Conservation (phyloP, 2,329 filamentous ascomycete genomes). For the Trichophyton rubrum region DNA sequence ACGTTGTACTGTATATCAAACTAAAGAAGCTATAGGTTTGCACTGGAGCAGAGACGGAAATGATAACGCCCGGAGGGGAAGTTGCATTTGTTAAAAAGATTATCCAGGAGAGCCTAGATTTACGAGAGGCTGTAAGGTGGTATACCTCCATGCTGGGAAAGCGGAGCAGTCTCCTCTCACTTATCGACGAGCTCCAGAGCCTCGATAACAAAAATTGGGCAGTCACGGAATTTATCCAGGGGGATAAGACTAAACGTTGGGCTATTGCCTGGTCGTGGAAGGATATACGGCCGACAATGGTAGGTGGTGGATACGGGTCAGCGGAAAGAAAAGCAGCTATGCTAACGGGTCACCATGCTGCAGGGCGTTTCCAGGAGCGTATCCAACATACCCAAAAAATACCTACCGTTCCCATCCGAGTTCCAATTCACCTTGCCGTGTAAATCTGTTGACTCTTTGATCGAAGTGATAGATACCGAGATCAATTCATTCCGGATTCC, state of each 20-base stretch:
- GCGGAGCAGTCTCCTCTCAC: conserved; percentile 51
- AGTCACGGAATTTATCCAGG: conserved; percentile 66
- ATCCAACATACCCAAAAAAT: conserved; percentile 37
- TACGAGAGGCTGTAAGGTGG: conserved; percentile 59
- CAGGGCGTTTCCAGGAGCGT: conserved; percentile 27
- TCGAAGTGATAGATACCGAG: conserved; percentile 33
- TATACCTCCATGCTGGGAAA: conserved; percentile 89
- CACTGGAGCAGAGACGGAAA: conserved; percentile 69
- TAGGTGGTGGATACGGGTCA: conserved; percentile 21
- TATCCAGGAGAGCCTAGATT: conserved; percentile 52
- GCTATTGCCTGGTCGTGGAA: conserved; percentile 78
- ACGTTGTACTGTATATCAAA: background rate
- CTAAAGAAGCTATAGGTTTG: conserved; percentile 31
- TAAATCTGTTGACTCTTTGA: conserved; percentile 22
- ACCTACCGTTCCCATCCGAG: conserved; percentile 42
- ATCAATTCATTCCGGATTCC: conserved; percentile 46
- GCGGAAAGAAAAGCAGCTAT: conserved; percentile 11
- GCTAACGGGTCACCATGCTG: conserved; percentile 7
- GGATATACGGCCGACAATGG: conserved; percentile 49
- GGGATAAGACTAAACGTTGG: conserved; percentile 70
- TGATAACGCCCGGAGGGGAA: conserved; percentile 73
- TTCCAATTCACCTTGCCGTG: conserved; percentile 31
- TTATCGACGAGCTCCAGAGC: conserved; percentile 48
- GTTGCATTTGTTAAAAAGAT: conserved; percentile 60
- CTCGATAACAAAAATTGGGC: conserved; percentile 62